Percentiles rank a stretch among this genome's conserved stretches.
Evolutionary conservation across 768 basidiomycete species (phyloP).

Genomic region (Suillus placidus): DNA sequence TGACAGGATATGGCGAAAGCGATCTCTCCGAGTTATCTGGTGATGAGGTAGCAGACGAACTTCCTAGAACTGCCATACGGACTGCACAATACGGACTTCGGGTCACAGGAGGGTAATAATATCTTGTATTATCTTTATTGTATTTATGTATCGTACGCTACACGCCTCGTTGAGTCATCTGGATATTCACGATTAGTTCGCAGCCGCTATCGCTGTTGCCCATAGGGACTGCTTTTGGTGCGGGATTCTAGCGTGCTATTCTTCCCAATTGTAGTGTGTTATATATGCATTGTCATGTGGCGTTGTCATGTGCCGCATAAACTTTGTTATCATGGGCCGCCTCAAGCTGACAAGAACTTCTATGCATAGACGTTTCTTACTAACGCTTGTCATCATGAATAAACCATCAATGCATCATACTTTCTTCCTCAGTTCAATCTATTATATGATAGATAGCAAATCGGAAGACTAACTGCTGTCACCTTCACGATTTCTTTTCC

Average conservation of each 20-base stretch:
- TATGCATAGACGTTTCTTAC: neutral
- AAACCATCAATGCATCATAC: too few relatives aligned
- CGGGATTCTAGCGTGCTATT: neutral
- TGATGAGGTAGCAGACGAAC: conserved; percentile 27
- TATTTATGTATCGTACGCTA: conserved; percentile 30
- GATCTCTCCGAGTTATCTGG: conserved; percentile 30
- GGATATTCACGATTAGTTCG: neutral
- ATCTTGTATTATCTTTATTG: conserved; percentile 35
- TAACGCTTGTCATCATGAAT: neutral
- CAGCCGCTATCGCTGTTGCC: neutral
- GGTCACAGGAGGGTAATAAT: conserved; percentile 13
- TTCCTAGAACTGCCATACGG: conserved; percentile 24
- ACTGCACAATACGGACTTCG: conserved; percentile 19
- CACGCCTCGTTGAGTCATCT: conserved; percentile 11
- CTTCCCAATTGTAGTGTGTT: neutral
- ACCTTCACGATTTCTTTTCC: neutral
- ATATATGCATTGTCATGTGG: too few relatives aligned
- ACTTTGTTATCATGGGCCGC: neutral
- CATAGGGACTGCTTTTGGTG: neutral
- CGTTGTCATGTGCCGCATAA: neutral
- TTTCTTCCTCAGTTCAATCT: neutral
- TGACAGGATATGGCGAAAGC: conserved; percentile 17
- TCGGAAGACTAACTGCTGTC: too few relatives aligned
- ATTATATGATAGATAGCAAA: neutral
- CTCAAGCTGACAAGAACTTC: too few relatives aligned